Percentiles rank a stretch among this genome's conserved stretches.
These are phyloP conservation scores for Pseudozyma pruni DNA, from an alignment of 1,284 basidiomycete species.

Conservation along the genomic window DNA sequence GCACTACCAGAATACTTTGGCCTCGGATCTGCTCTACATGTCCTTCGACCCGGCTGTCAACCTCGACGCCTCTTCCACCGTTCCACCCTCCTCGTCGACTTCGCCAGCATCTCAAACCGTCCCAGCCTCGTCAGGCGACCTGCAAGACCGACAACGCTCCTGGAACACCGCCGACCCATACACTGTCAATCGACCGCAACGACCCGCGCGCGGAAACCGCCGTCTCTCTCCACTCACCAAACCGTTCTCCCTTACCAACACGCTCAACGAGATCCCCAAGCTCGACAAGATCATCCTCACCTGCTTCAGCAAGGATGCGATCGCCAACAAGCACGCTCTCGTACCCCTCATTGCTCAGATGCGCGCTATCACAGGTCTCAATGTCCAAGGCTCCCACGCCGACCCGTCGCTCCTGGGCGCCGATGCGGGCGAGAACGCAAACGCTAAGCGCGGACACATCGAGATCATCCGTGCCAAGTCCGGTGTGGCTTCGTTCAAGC, in stretches of 20 bases:
- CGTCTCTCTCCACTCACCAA: conserved; percentile 53
- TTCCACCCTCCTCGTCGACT: neutral
- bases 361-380: conserved; percentile 87
- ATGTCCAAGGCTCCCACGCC: conserved; percentile 66
- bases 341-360: conserved; percentile 86
- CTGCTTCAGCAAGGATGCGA: conserved; percentile 70
- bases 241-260: conserved; percentile 37
- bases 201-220: conserved; percentile 75
- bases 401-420: conserved; percentile 41
- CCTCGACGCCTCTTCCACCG: conserved; percentile 22
- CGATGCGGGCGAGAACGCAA: neutral
- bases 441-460: conserved; percentile 70
- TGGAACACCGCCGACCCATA: conserved; percentile 85
- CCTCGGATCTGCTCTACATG: conserved; percentile 93
- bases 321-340: conserved; percentile 80
- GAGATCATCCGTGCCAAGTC: conserved; percentile 82
- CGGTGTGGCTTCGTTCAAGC: conserved; percentile 83
- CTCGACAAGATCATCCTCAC: conserved; percentile 80
- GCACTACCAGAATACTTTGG: conserved; percentile 85
- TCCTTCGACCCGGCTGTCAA: conserved; percentile 74
- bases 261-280: conserved; percentile 70
- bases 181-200: conserved; percentile 77
- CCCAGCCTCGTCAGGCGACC: conserved; percentile 10
- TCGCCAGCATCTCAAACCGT: too few species aligned
- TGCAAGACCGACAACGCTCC: conserved; percentile 70